Base-by-base conservation (phyloP, 176 grass and related monocot genomes). In the Rhynchospora tenuis region DNA sequence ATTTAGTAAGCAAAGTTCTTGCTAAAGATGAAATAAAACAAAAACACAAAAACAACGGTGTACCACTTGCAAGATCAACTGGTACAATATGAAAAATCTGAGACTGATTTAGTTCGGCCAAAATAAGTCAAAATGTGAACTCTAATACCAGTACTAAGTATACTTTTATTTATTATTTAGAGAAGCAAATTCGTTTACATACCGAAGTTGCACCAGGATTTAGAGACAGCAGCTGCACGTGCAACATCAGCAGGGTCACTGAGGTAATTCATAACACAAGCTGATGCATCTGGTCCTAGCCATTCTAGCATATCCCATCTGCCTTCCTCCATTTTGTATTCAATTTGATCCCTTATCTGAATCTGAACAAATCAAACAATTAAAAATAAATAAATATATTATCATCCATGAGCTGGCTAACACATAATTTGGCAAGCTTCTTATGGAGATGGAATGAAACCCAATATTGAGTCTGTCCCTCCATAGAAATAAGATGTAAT, bases 131-230 rank as follows among this genome's bases (percentile, higher is more conserved):
- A 81, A 47, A 64, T 14, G 4, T 6, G 15, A 72, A 63, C 20
- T 27, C 44, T 12, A 81, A 56, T 23, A 45, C 19, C 20, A 48
- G 45, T 67, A 48, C 24, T 52, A 64, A 52, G 60, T 24, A 5
- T 51, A 47, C 15, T 62, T 50, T 16, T 52, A 12, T 54, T 79
- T 33, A 58, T 29, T 43, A 24, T 61, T 54, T 69, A 24, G 70
- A 38, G 16, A 9, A 28, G 59, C 5, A 5, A 17, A 38, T 51
- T 51, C 29, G 45, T 4, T 59, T 4, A 84, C 88, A 61, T 73
- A 90, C 89, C 93, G 87, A 99, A 93, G 31, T 24, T 84, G 85
- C 93, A 88, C 97, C 97, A 99, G 59, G 97, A 93, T 82, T 83
- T 88, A 19, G 91, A 93, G 84, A 84, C 93, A 71, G 86, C 45